A percentile compares a stretch with the other conserved stretches of the same genome.
Evolutionary conservation across 2,329 filamentous ascomycete species (phyloP).

Genomic region (Ophiostoma ips): DNA sequence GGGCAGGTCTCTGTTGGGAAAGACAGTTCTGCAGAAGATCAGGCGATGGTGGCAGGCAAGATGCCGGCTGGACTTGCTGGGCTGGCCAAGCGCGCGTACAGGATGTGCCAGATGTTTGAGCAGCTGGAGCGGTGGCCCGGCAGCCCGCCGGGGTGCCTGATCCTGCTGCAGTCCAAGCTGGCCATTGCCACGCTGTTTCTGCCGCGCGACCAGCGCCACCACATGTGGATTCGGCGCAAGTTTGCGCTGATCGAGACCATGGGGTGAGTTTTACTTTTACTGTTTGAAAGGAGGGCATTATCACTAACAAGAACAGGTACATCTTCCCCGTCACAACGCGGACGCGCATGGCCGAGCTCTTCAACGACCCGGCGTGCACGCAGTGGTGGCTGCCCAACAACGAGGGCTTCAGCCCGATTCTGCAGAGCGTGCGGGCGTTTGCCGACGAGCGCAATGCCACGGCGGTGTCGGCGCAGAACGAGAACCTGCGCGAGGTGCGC

Average conservation of each 20-base stretch:
- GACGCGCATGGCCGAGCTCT: conserved; percentile 59
- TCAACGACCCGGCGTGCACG: conserved; percentile 55
- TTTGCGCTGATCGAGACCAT: conserved; percentile 57
- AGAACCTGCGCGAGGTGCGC: conserved; percentile 61
- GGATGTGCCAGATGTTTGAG: conserved; percentile 67
- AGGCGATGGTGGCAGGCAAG: background rate
- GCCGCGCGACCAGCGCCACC: conserved; percentile 57
- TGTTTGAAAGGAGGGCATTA: conserved; percentile 1
- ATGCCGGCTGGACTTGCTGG: conserved; percentile 31
- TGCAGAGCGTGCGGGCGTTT: conserved; percentile 66
- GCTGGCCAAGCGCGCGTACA: conserved; percentile 44
- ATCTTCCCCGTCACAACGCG: conserved; percentile 67
- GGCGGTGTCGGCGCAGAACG: conserved; percentile 40
- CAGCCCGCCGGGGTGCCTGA: conserved; percentile 53
- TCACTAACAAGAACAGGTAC: conserved; percentile 31
- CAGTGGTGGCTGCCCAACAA: conserved; percentile 86
- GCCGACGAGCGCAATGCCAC: conserved; percentile 61
- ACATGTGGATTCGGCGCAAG: conserved; percentile 67
- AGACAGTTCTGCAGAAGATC: background rate
- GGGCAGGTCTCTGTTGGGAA: too few relatives aligned
- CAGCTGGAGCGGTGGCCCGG: conserved; percentile 59
- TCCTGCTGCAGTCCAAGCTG: conserved; percentile 62
- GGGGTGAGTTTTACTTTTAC: conserved; percentile 9
- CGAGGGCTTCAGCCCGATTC: conserved; percentile 57
- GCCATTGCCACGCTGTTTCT: conserved; percentile 67